Conservation (phyloP, 805 yeast species). For the Monosporozyma aquatica region DNA sequence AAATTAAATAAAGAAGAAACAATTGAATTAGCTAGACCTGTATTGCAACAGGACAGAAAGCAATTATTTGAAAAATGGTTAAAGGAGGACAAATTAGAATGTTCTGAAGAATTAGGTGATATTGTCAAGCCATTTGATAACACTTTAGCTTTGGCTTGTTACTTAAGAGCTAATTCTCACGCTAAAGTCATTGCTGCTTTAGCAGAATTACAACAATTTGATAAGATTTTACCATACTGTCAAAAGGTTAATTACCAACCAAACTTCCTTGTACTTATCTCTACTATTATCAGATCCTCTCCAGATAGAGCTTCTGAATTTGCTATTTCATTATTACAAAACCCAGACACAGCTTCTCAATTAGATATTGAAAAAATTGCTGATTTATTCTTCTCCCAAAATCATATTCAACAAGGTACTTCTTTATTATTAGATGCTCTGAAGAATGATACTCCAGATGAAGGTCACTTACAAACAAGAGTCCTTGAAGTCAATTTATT, state of each 20-base stretch:
- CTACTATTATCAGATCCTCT: constrained; percentile 80
- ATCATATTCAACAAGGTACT: constrained; percentile 94
- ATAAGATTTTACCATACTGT: constrained; percentile 89
- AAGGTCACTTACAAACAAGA: constrained; percentile 92
- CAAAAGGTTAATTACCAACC: constrained; percentile 83
- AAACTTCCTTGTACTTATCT: constrained; percentile 80
- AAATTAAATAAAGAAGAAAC: constrained; percentile 88
- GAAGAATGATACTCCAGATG: constrained; percentile 87
- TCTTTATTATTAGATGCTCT: constrained; percentile 92
- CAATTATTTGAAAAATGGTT: constrained; percentile 94
- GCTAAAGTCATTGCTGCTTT: constrained; percentile 83
- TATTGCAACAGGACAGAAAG: constrained; percentile 88
- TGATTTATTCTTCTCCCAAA: constrained; percentile 90
- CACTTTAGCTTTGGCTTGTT: constrained; percentile 82
- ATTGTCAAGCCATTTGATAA: constrained; percentile 82
- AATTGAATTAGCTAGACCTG: constrained; percentile 89
- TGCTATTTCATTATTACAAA: constrained; percentile 72
- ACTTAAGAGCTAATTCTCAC: constrained; percentile 72
- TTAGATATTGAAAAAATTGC: constrained; percentile 80
- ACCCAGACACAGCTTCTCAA: constrained; percentile 47
- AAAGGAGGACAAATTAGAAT: constrained; percentile 86
- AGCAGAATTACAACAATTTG: constrained; percentile 95
- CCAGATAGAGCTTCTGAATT: constrained; percentile 99
- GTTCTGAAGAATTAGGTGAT: constrained; percentile 97
- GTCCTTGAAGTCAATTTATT: constrained; percentile 83